These are phyloP conservation scores for Blastocystis hominis DNA, from an alignment of 352 stramenopile genomes.

Conservation along the genomic window DNA sequence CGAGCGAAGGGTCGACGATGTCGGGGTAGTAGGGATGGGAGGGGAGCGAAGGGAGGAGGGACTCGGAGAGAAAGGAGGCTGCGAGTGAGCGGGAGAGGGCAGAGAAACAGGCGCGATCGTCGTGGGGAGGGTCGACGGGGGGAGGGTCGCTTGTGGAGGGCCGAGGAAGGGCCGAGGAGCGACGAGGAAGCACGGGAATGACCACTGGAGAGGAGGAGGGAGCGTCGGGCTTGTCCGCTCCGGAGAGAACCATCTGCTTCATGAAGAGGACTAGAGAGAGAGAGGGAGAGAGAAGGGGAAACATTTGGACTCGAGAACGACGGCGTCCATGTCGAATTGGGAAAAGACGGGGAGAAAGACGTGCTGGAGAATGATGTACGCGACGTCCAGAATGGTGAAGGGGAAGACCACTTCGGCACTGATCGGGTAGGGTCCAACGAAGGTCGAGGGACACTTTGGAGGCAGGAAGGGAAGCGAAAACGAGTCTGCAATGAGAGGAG, in stretches of 20 bases:
- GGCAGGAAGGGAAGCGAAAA: background rate
- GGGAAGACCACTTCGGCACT: background rate
- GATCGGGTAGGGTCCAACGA: background rate
- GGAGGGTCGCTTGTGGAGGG: too few relatives aligned
- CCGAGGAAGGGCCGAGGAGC: background rate
- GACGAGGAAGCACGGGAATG: background rate
- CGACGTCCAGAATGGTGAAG: constrained; percentile 33
- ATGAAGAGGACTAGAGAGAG: background rate
- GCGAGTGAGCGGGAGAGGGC: background rate
- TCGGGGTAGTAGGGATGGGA: background rate
- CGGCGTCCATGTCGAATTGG: background rate
- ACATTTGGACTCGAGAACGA: constrained; percentile 9
- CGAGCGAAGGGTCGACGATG: background rate
- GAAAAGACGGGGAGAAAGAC: constrained; percentile 6
- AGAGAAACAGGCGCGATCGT: background rate
- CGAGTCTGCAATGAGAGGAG: background rate
- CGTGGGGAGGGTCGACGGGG: background rate
- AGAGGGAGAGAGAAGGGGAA: background rate
- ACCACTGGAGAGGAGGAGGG: background rate
- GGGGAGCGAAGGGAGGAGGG: constrained; percentile 26
- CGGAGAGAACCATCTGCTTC: background rate
- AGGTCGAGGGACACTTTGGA: background rate
- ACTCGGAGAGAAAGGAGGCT: background rate
- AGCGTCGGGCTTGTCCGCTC: background rate
- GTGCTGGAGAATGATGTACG: background rate